phyloP scores from a whole-genome alignment of 169 alveolate species.

The Toxoplasma gondii region DNA sequence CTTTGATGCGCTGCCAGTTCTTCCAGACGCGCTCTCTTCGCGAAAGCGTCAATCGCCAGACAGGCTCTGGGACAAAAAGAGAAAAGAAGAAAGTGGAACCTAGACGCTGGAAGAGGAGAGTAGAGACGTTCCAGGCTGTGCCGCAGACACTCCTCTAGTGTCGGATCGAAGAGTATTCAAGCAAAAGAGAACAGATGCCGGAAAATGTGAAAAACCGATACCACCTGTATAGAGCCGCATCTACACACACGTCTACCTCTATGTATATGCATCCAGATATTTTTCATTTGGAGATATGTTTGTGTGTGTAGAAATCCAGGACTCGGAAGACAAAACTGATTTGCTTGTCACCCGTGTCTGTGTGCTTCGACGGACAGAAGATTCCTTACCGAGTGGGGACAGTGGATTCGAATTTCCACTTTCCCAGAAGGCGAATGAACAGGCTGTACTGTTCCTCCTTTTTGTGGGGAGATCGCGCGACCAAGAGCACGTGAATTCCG shows the following conservation, averaged over 20 bases:
- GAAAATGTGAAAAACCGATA: no score
- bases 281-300: background rate
- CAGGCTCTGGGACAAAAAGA: constrained; percentile 43
- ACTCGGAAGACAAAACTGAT: background rate
- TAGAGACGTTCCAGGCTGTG: no score
- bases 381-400: constrained; percentile 51
- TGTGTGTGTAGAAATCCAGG: background rate
- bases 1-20: constrained; percentile 66
- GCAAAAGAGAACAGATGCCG: no score
- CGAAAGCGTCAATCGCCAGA: constrained; percentile 66
- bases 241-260: background rate
- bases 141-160: no score
- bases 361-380: background rate
- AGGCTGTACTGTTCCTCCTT: constrained; percentile 60
- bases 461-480: constrained; percentile 69
- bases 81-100: background rate
- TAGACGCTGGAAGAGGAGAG: background rate
- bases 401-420: constrained; percentile 67
- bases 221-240: no score
- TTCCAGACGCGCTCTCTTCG: constrained; percentile 63
- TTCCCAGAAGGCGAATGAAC: constrained; percentile 53
- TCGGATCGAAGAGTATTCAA: no score
- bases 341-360: background rate
- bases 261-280: background rate
- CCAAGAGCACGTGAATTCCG: constrained; percentile 68